Percentiles rank a stretch among this genome's conserved stretches.
phyloP scores from a whole-genome alignment of 228 moss, liverwort and hornwort species.

The Sphagnum magellanicum region DNA sequence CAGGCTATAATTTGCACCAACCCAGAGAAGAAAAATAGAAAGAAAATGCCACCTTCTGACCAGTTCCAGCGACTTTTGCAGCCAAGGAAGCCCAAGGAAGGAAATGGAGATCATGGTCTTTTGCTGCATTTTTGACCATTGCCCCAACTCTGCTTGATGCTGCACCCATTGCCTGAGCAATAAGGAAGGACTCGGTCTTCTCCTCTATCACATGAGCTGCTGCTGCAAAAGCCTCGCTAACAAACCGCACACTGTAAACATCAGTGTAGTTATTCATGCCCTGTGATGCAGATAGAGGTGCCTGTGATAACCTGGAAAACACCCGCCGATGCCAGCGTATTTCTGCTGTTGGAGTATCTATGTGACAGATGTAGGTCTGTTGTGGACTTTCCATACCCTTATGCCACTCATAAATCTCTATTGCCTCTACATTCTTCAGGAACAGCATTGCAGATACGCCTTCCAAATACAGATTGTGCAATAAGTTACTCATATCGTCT shows the following conservation, averaged over 20 bases:
- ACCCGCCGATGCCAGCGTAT: constrained; percentile 76
- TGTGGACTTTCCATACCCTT: constrained; percentile 44
- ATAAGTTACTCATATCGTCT: constrained; percentile 73
- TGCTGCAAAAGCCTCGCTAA: constrained; percentile 51
- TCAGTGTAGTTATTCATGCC: constrained; percentile 31
- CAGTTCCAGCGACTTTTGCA: constrained; percentile 49
- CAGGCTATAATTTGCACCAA: no score
- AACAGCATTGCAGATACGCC: constrained; percentile 72
- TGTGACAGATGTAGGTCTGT: constrained; percentile 42
- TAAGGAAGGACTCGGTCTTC: constrained; percentile 56
- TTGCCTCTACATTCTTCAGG: constrained; percentile 66
- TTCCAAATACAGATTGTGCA: constrained; percentile 63
- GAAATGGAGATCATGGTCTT: constrained; percentile 73
- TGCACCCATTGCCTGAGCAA: constrained; percentile 75
- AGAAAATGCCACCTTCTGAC: constrained; percentile 34
- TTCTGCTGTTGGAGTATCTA: constrained; percentile 61
- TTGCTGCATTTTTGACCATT: constrained; percentile 69
- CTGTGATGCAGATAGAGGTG: constrained; percentile 19
- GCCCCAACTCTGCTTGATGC: constrained; percentile 62
- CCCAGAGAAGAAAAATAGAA: background rate
- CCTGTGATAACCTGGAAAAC: constrained; percentile 65
- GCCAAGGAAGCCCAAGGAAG: constrained; percentile 87
- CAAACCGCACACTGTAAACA: constrained; percentile 65
- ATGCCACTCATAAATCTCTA: constrained; percentile 82
- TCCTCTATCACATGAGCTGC: constrained; percentile 44